Conservation (phyloP, 139 green algal genomes). For the Tetraselmis chui region DNA sequence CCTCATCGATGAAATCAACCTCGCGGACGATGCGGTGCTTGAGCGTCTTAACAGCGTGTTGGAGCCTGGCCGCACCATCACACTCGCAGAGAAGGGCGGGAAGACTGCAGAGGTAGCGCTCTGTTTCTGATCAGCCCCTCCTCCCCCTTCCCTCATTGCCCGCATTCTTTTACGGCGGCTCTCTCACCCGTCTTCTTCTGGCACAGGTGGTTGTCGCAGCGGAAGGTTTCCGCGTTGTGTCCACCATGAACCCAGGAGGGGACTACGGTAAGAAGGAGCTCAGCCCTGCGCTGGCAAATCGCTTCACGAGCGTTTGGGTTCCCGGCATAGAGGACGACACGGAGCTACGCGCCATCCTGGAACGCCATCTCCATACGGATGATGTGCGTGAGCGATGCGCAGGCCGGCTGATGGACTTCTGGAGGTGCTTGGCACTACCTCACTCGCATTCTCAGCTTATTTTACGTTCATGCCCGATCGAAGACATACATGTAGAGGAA, state of each 20-base stretch:
- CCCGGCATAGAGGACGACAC: constrained; percentile 47
- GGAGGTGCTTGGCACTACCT: constrained; percentile 30
- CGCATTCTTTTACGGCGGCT: too few relatives aligned
- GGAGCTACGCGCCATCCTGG: constrained; percentile 70
- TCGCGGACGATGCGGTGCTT: constrained; percentile 96
- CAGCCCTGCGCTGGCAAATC: constrained; percentile 89
- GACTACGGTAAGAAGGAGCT: constrained; percentile 98
- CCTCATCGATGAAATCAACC: constrained; percentile 95
- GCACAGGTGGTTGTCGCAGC: constrained; percentile 72
- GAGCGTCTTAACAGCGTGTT: constrained; percentile 97
- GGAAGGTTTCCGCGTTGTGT: constrained; percentile 79
- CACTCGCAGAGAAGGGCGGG: constrained; percentile 91
- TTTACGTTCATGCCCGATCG: too few relatives aligned
- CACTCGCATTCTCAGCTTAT: too few relatives aligned
- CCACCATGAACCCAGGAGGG: constrained; percentile 95
- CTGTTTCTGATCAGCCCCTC: constrained; percentile 6
- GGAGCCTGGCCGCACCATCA: constrained; percentile 81
- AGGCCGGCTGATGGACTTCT: constrained; percentile 70
- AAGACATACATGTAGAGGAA: too few relatives aligned
- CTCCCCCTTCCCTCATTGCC: background rate
- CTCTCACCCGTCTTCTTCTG: too few relatives aligned
- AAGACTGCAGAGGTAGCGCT: constrained; percentile 46
- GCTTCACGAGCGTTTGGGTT: constrained; percentile 88
- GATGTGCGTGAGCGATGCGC: constrained; percentile 18
- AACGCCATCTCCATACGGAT: constrained; percentile 1